Evolutionary conservation across 805 yeast genomes (phyloP), one percentile per base, ranked within the genome.

Genomic region (Cephaloascus albidus): DNA sequence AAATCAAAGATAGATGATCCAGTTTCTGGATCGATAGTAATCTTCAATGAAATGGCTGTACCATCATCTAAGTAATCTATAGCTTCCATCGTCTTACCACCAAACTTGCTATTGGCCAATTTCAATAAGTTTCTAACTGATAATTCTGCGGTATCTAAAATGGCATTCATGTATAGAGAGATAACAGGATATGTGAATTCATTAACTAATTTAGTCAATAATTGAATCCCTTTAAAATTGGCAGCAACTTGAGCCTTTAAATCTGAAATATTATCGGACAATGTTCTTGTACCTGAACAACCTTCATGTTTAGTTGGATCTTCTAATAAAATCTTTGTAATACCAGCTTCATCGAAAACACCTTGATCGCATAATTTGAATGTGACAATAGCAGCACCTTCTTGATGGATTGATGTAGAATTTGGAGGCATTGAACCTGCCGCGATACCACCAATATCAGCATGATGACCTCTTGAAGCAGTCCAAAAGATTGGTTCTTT

Each of bases 401-500:
- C 97, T 53, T 89, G 89, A 68, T 78, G 82, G 33, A 90, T 61
- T 43, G 79, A 78, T 51, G 80, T 85, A 2, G 96, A 86, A 53
- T 83, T 79, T 8, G 96, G 95, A 14, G 97, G 96, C 88, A 89
- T 87, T 0, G 95, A 83, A 1, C 97, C 97, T 1, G 97, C 95
- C 28, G 86, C 61, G 42, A 82, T 76, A 12, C 95, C 94, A 15
- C 97, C 97, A 52, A 90, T 89, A 58, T 89, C 97, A 4, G 96
- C 89, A 61, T 90, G 97, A 60, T 89, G 97, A 2, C 96, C 97
- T 46, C 97, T 70, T 0, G 95, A 81, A 1, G 97, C 97, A 12
- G 86, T 88, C 68, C 86, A 89, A 56, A 89, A 89, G 20, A 87
- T 74, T 12, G 28, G 28, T 12, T 23, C 28, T 6, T 23, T 23